Percentiles rank a stretch among this genome's conserved stretches.
phyloP scores from a whole-genome alignment of 1,284 basidiomycete species.

The Ceratobasidium sp. region DNA sequence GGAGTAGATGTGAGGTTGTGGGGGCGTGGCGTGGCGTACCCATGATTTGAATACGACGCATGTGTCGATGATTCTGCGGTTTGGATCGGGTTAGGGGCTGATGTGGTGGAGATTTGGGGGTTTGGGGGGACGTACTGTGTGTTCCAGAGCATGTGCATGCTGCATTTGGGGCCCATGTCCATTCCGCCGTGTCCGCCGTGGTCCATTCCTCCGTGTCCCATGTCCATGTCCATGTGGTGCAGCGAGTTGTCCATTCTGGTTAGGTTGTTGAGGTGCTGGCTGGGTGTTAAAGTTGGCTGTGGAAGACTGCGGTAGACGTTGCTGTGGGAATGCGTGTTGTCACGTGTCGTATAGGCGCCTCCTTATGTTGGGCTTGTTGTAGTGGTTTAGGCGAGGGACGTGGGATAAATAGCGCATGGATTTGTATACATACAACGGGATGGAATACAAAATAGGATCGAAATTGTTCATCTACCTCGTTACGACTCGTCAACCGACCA shows the following conservation, averaged over 20 bases:
- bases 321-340: slow-evolving; percentile 10
- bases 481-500: slow-evolving; percentile 70
- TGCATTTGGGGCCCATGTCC: slow-evolving; percentile 41
- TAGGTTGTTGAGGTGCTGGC: neutral
- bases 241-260: slow-evolving; percentile 31
- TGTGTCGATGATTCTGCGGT: slow-evolving; percentile 45
- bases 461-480: slow-evolving; percentile 1
- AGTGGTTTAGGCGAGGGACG: slow-evolving; percentile 1
- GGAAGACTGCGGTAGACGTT: neutral
- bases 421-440: neutral
- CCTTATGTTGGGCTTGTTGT: neutral
- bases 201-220: slow-evolving; percentile 22
- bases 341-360: slow-evolving; percentile 4
- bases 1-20: too few species aligned
- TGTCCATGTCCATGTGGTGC: slow-evolving; percentile 40
- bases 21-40: slow-evolving; percentile 18
- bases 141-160: slow-evolving; percentile 52
- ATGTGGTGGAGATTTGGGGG: neutral
- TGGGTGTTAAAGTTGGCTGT: neutral
- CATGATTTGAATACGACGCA: slow-evolving; percentile 47
- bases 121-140: slow-evolving; percentile 41
- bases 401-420: neutral
- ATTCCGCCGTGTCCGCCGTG: slow-evolving; percentile 38
- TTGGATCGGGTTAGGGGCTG: neutral
- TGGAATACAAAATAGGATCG: neutral